Conservation (phyloP, 2,329 filamentous ascomycete genomes). For the Trichoderma gracile region DNA sequence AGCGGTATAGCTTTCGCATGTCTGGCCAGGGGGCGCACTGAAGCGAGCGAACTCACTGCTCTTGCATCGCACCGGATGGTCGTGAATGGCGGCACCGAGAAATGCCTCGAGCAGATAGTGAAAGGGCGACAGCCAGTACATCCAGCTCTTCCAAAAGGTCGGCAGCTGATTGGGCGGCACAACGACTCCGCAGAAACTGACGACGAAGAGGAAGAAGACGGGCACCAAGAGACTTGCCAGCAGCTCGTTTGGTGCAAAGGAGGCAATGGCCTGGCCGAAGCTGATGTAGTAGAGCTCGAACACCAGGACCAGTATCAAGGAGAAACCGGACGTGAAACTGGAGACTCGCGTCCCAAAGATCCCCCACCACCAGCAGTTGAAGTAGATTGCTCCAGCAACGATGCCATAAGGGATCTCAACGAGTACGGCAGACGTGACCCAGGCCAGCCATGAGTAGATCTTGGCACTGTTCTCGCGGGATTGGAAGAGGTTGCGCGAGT, state of each 20-base stretch:
- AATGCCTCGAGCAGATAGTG: slow-evolving; percentile 66
- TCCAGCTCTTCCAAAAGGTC: slow-evolving; percentile 63
- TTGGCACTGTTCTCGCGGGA: slow-evolving; percentile 74
- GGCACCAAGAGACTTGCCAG: slow-evolving; percentile 67
- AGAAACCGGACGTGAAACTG: slow-evolving; percentile 60
- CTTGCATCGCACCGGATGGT: slow-evolving; percentile 57
- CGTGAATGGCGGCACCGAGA: slow-evolving; percentile 56
- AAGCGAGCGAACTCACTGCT: slow-evolving; percentile 61
- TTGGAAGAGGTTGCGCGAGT: slow-evolving; percentile 66
- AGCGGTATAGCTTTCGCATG: slow-evolving; percentile 61
- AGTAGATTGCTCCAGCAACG: slow-evolving; percentile 56
- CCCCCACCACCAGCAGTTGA: slow-evolving; percentile 58
- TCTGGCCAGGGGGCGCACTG: slow-evolving; percentile 56
- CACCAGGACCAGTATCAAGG: slow-evolving; percentile 64
- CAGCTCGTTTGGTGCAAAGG: slow-evolving; percentile 65
- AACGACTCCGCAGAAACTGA: slow-evolving; percentile 70
- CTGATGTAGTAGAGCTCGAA: slow-evolving; percentile 67
- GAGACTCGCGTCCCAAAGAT: slow-evolving; percentile 50
- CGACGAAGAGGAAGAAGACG: slow-evolving; percentile 68
- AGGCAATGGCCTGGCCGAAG: slow-evolving; percentile 67
- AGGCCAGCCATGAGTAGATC: slow-evolving; percentile 76
- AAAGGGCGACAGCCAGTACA: slow-evolving; percentile 69
- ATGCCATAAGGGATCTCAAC: slow-evolving; percentile 71
- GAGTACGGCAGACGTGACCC: slow-evolving; percentile 64
- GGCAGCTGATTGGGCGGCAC: slow-evolving; percentile 61